phyloP scores from a whole-genome alignment of 139 green algal species.

The Choricystis sp. region DNA sequence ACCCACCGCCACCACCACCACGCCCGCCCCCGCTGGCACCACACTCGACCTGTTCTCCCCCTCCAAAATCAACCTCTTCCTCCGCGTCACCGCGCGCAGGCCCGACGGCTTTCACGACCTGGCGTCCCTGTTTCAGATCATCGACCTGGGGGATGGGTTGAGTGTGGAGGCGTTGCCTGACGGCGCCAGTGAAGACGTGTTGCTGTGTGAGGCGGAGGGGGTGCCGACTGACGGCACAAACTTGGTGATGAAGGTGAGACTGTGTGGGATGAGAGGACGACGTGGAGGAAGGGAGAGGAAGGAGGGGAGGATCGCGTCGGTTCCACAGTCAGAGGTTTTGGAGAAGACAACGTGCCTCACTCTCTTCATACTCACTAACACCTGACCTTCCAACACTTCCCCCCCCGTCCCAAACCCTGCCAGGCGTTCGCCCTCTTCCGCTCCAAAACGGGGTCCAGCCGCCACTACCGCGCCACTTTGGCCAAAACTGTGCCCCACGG shows the following conservation, averaged over 20 bases:
- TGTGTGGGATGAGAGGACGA: too few species aligned
- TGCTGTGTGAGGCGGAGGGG: slow-evolving; percentile 59
- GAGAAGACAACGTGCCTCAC: too few species aligned
- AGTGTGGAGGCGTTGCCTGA: slow-evolving; percentile 34
- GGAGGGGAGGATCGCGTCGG: too few species aligned
- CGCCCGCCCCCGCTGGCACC: not conserved
- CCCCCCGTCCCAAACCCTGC: not conserved
- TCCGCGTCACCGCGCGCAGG: slow-evolving; percentile 60
- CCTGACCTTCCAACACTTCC: not conserved
- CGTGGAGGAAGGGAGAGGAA: too few species aligned
- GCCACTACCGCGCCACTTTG: slow-evolving; percentile 28
- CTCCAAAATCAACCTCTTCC: slow-evolving; percentile 93
- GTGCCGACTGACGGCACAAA: slow-evolving; percentile 87
- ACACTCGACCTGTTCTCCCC: slow-evolving; percentile 55
- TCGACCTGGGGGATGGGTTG: slow-evolving; percentile 89
- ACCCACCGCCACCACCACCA: too few species aligned
- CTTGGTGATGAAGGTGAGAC: slow-evolving; percentile 73
- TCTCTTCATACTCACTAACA: too few species aligned
- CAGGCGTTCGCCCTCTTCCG: slow-evolving; percentile 76
- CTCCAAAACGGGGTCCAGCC: slow-evolving; percentile 45
- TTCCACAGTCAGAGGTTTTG: too few species aligned
- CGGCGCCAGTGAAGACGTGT: slow-evolving; percentile 35
- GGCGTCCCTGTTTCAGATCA: slow-evolving; percentile 92
- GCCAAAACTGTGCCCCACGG: slow-evolving; percentile 85
- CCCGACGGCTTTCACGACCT: slow-evolving; percentile 97